A percentile compares a stretch with the other conserved stretches of the same genome.
These are phyloP conservation scores for Diaporthe nobilis DNA, from an alignment of 2,329 filamentous ascomycete species.

Conservation along the genomic window DNA sequence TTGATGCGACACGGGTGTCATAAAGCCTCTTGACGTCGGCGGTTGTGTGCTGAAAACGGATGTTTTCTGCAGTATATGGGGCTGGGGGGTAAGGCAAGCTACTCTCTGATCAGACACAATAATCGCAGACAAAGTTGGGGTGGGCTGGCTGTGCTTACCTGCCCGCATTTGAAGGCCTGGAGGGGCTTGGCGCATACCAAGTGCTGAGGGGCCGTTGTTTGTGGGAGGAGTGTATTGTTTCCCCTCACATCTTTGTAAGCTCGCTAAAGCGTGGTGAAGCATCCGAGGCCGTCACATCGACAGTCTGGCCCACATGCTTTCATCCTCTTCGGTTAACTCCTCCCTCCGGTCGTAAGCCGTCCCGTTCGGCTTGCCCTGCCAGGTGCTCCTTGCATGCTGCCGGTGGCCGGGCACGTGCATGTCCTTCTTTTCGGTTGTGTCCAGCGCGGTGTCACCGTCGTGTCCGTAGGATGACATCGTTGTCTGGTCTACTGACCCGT, in stretches of 20 bases:
- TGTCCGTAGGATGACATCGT: constrained; percentile 24
- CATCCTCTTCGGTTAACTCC: constrained; percentile 39
- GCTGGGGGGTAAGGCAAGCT: constrained; percentile 11
- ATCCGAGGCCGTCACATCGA: constrained; percentile 31
- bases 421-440: constrained; percentile 29
- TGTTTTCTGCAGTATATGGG: not conserved
- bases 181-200: constrained; percentile 19
- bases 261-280: not conserved
- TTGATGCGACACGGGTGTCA: not conserved
- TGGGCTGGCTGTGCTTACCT: constrained; percentile 27
- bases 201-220: constrained; percentile 18
- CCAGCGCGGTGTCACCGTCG: not conserved
- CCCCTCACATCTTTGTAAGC: constrained; percentile 25
- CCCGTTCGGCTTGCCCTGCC: constrained; percentile 38
- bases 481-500: constrained; percentile 6
- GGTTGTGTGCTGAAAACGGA: not conserved
- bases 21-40: not conserved
- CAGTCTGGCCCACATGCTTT: constrained; percentile 39
- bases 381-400: constrained; percentile 1
- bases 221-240: not conserved
- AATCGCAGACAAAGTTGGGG: not conserved
- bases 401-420: not conserved
- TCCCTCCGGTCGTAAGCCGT: constrained; percentile 36
- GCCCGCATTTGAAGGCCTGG: not conserved
- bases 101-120: not conserved